Conservation (phyloP, 2,329 filamentous ascomycete species). For the Botrytis porri region DNA sequence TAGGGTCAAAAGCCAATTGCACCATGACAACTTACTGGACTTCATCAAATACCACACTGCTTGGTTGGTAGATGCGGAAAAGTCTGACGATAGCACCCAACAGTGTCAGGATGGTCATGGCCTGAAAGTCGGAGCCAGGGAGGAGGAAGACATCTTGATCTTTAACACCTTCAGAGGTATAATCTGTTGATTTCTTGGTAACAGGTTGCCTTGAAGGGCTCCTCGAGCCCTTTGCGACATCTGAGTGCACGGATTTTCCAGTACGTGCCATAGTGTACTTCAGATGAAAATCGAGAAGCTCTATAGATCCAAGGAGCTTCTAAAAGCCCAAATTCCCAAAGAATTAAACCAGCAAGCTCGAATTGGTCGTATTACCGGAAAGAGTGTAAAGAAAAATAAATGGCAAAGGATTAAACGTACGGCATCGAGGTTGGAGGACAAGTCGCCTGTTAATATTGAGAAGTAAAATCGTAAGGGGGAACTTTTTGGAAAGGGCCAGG, state of each 20-base stretch:
- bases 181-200: conserved; percentile 47
- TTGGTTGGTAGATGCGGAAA: conserved; percentile 94
- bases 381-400: conserved; percentile 33
- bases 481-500: conserved; percentile 17
- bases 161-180: conserved; percentile 73
- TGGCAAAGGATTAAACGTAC: conserved; percentile 31
- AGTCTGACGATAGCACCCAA: conserved; percentile 77
- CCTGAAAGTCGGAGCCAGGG: conserved; percentile 77
- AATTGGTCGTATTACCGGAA: conserved; percentile 25
- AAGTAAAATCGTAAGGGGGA: conserved; percentile 19
- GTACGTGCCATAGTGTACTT: conserved; percentile 31
- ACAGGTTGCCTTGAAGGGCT: conserved; percentile 22
- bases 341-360: conserved; percentile 22
- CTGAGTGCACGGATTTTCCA: conserved; percentile 27
- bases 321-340: conserved; percentile 25
- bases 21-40: conserved; percentile 76
- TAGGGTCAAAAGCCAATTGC: neutral
- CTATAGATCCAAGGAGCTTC: conserved; percentile 27
- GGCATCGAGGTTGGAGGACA: conserved; percentile 31
- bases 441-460: conserved; percentile 18
- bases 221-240: conserved; percentile 23
- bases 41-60: conserved; percentile 97
- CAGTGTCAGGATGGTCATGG: conserved; percentile 69
- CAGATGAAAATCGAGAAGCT: conserved; percentile 23
- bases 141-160: conserved; percentile 93